Percentiles rank a stretch among this genome's conserved stretches.
These are phyloP conservation scores for Tetrapisispora iriomotensis DNA, from an alignment of 805 yeast species.

Conservation along the genomic window DNA sequence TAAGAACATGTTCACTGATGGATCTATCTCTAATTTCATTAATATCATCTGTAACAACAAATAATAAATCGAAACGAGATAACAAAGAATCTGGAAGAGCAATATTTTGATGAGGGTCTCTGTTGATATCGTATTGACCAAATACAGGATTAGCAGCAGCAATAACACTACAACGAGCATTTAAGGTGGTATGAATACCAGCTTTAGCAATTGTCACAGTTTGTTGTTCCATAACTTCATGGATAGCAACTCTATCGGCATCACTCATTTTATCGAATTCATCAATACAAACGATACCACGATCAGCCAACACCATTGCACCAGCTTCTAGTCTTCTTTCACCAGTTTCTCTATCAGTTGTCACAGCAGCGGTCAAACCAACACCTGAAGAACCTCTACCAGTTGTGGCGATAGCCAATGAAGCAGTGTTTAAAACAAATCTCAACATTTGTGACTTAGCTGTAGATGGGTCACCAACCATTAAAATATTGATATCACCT, in stretches of 20 bases:
- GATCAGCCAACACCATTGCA: conserved; percentile 97
- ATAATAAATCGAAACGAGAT: conserved; percentile 91
- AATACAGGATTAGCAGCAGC: conserved; percentile 98
- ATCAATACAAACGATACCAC: conserved; percentile 96
- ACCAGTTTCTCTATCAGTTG: conserved; percentile 93
- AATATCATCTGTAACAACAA: conserved; percentile 93
- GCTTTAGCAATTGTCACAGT: conserved; percentile 97
- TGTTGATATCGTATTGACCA: conserved; percentile 93
- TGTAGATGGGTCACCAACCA: conserved; percentile 99
- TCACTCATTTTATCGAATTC: conserved; percentile 98
- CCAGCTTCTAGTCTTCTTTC: conserved; percentile 96
- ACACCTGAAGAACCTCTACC: conserved; percentile 99
- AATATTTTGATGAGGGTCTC: conserved; percentile 92
- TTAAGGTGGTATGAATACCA: conserved; percentile 91
- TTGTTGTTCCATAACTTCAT: conserved; percentile 99
- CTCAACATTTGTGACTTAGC: conserved; percentile 94
- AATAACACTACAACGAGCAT: conserved; percentile 92
- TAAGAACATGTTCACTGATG: conserved; percentile 87
- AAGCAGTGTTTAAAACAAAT: conserved; percentile 89
- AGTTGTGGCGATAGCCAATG: conserved; percentile 93
- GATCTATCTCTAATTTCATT: conserved; percentile 74
- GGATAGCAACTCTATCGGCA: conserved; percentile 93
- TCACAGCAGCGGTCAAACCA: conserved; percentile 98
- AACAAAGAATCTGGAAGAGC: conserved; percentile 93
- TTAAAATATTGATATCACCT: conserved; percentile 90